These are phyloP conservation scores for Rosellinia necatrix DNA, from an alignment of 2,329 filamentous ascomycete genomes.

Conservation along the genomic window DNA sequence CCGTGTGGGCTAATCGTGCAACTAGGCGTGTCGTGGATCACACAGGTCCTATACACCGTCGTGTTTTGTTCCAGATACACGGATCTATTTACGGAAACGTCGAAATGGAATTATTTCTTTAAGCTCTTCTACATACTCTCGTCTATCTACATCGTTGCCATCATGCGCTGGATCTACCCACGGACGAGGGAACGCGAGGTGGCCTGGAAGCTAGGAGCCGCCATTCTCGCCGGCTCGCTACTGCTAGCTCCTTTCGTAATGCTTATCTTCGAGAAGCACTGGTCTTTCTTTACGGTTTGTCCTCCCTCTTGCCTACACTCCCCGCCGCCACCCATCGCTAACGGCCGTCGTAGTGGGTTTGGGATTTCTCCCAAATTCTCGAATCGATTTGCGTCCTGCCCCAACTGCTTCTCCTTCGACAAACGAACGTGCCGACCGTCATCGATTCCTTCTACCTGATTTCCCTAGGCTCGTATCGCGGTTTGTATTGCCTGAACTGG, in stretches of 20 bases:
- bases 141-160: slow-evolving; percentile 81
- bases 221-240: slow-evolving; percentile 67
- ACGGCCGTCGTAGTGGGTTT: slow-evolving; percentile 64
- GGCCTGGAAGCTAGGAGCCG: slow-evolving; percentile 87
- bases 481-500: slow-evolving; percentile 91
- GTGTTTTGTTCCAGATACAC: slow-evolving; percentile 89
- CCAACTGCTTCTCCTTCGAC: slow-evolving; percentile 86
- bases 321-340: not conserved
- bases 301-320: not conserved
- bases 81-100: slow-evolving; percentile 69
- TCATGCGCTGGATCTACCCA: slow-evolving; percentile 87
- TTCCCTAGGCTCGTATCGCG: slow-evolving; percentile 84
- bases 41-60: slow-evolving; percentile 81
- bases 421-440: slow-evolving; percentile 94
- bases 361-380: slow-evolving; percentile 88
- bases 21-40: slow-evolving; percentile 87
- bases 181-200: slow-evolving; percentile 88
- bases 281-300: slow-evolving; percentile 57
- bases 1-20: slow-evolving; percentile 25
- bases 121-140: slow-evolving; percentile 88
- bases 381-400: slow-evolving; percentile 91
- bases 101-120: slow-evolving; percentile 75
- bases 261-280: slow-evolving; percentile 64
- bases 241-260: slow-evolving; percentile 73
- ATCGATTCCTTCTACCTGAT: slow-evolving; percentile 97